phyloP scores from a whole-genome alignment of 129 eudicot genomes.

The Mikania micrantha region DNA sequence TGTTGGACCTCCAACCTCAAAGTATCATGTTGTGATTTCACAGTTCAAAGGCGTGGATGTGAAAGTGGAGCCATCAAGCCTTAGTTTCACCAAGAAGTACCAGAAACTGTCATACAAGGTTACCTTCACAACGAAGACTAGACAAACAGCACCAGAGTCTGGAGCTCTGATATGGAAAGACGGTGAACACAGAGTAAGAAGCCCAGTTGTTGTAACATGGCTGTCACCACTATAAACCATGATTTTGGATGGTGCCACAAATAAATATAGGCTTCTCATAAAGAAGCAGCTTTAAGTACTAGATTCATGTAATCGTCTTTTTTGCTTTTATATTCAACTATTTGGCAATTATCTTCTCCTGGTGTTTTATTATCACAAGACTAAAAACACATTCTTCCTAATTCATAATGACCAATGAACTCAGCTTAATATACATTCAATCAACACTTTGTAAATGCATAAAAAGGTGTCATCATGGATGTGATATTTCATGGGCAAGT shows the following conservation, averaged over 20 bases:
- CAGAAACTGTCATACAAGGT: constrained; percentile 71
- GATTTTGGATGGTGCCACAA: constrained; percentile 22
- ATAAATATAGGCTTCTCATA: constrained; percentile 25
- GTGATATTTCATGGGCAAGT: not conserved
- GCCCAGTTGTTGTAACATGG: constrained; percentile 73
- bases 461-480: not conserved
- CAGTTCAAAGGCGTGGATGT: constrained; percentile 57
- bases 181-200: constrained; percentile 68
- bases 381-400: not conserved
- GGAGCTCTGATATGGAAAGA: constrained; percentile 86
- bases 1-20: constrained; percentile 55
- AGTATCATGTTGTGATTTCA: constrained; percentile 57
- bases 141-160: constrained; percentile 58
- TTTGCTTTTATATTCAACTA: constrained; percentile 15
- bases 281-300: constrained; percentile 21
- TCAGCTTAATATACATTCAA: not conserved
- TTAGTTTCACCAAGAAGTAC: constrained; percentile 41
- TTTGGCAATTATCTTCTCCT: constrained; percentile 15
- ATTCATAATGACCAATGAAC: not conserved
- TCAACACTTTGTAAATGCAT: not conserved
- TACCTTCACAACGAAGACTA: constrained; percentile 36
- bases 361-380: not conserved
- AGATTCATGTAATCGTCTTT: constrained; percentile 20
- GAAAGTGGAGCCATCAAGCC: constrained; percentile 56
- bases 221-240: constrained; percentile 43